Evolutionary conservation across 139 green algal species (phyloP), one percentile per base, ranked within the genome.

Genomic region (Pleodorina starrii): DNA sequence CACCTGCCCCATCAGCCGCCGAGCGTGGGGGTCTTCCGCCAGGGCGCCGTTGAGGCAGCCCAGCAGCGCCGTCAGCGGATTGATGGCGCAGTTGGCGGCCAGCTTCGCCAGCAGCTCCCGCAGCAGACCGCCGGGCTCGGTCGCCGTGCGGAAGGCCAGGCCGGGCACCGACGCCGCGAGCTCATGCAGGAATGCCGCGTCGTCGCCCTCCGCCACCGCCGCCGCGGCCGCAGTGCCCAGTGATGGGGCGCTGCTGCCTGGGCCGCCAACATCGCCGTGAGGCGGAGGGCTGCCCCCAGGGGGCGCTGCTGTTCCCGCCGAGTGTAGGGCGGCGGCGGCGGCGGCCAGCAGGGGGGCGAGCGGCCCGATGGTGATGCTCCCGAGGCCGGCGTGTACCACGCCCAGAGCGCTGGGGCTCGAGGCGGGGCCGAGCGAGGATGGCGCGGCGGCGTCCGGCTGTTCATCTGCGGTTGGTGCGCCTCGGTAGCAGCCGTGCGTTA

Each of bases 1-100:
- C 76, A 91, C 83, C 29, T 17, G 21, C 29, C 38, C 51, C 75
- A 84, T 89, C 16, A 79, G 3, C 38, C 51, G 14, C 60, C 38
- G 50, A 10, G 23, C 44, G 46, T 63, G 73, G 14, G 36, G 40
- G 51, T 32, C 71, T 50, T 60, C 71, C 36, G 79, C 29, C 23
- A 95, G 59, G 5, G 81, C 60, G 14, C 92, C 91, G 80, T 94
- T 94, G 48, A 42, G 57, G 72, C 91, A 93, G 46, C 90, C 91
- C 84, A 95, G 84, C 79, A 94, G 78, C 21, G 88, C 91, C 14
- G 91, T 91, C 40, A 93, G 46, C 11, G 93, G 90, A 74, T 95
- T 95, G 74, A 91, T 86, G 59, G 57, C 85, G 73, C 89, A 93
- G 84, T 94, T 95, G 35, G 90, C 71, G 0, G 92, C 71, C 44